Base-by-base conservation (phyloP, 2,329 filamentous ascomycete species). In the Ophiosphaerella narmari region DNA sequence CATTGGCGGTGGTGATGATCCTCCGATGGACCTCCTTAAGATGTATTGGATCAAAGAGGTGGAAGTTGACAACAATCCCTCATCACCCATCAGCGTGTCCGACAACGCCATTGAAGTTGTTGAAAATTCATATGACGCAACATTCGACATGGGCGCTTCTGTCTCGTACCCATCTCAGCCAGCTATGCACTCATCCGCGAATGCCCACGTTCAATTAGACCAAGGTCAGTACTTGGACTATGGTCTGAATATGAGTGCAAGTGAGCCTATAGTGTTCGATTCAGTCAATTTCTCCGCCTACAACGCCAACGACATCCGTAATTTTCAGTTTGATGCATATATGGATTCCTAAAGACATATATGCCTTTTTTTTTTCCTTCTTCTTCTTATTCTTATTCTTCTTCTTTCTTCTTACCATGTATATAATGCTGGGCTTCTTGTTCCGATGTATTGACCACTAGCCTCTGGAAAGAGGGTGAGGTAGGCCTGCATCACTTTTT, bases 1-100 rank as follows among this genome's bases (percentile, higher is more conserved):
- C 21, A 85, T 84, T 59, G 83, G 82, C 8, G 83, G 83, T 34
- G 83, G 84, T n/a, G 82, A 84, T 54, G 74, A 80, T 54, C 84
- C 84, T 4, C 74, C 81, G 1, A 86, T 86, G 78, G 82, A 85
- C 31, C 75, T 78, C 42, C 73, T 86, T 52, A 85, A 83, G 66
- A 74, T 79, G 46, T 60, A 74, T 48, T 86, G 83, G 83, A 83
- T 86, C 74, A 74, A 77, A 54, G 81, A 86, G 70, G 75, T 80
- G 41, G 78, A 82, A 47, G 81, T 82, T 16, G 55, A 70, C 50
- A 60, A 57, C 40, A 39, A 48, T 7, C 46, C 52, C 5, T 49
- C 53, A 4, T 67, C 65, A 11, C 61, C 63, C 9, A 57, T 57
- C 7, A 65, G 61, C 52, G 53, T 47, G 36, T 59, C 62, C 6